phyloP scores from a whole-genome alignment of 805 yeast genomes.

The Ogataea trehalophila region DNA sequence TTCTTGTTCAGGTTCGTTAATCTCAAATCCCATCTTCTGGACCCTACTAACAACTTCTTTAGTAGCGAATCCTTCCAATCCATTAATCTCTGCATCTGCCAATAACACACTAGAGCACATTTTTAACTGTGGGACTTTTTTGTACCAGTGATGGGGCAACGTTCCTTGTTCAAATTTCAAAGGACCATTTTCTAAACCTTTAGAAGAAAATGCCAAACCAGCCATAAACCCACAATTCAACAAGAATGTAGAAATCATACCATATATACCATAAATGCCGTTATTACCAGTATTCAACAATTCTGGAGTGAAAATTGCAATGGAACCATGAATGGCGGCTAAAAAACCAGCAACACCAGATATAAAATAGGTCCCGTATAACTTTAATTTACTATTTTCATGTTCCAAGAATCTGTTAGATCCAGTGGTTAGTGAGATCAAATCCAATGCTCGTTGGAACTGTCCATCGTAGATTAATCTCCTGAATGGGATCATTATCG shows the following conservation, averaged over 20 bases:
- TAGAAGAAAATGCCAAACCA: conserved; percentile 37
- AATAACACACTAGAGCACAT: conserved; percentile 64
- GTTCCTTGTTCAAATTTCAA: conserved; percentile 64
- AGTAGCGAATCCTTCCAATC: conserved; percentile 38
- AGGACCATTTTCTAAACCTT: conserved; percentile 46
- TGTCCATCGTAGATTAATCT: conserved; percentile 54
- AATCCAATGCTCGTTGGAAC: conserved; percentile 47
- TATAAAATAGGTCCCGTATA: conserved; percentile 35
- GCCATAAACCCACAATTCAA: conserved; percentile 44
- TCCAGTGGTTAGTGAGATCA: conserved; percentile 60
- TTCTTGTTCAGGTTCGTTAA: conserved; percentile 59
- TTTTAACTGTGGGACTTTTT: conserved; percentile 62
- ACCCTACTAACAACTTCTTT: conserved; percentile 26
- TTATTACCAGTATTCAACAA: conserved; percentile 29
- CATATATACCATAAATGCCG: conserved; percentile 38
- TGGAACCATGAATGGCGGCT: conserved; percentile 43
- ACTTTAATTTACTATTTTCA: conserved; percentile 23
- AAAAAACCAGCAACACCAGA: conserved; percentile 40
- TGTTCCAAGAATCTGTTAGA: conserved; percentile 42
- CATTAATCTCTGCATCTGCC: conserved; percentile 52
- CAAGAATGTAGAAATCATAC: conserved; percentile 45
- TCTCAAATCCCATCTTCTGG: conserved; percentile 33
- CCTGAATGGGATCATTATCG: conserved; percentile 61
- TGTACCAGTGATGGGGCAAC: conserved; percentile 56
- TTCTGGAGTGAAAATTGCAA: conserved; percentile 33